Evolutionary conservation across 2,329 filamentous ascomycete genomes (phyloP), one percentile per base, ranked within the genome.

Genomic region (Claviceps sp.): DNA sequence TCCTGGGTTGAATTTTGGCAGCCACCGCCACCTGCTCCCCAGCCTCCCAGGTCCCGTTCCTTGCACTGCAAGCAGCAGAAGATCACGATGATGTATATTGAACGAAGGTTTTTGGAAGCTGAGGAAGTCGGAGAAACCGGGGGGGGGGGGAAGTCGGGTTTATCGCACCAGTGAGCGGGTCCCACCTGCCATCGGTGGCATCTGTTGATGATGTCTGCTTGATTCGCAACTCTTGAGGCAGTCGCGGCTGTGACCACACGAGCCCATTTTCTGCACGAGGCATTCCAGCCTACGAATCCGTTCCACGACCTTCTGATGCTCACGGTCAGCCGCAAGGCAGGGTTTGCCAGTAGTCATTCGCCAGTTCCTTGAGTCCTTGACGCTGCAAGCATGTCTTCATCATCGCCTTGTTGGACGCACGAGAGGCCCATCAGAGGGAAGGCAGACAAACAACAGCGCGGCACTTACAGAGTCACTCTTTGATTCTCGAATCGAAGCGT

Each of bases 211-310:
- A 6, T n/a, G 16, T 44, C 20, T 26, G 42, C 13, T 44, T 22
- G 22, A 44, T 17, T 44, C 42, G 20, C 42, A 44, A 44, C 14
- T 23, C 42, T 8, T 8, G 8, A 17, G 36, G 6, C 47, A 38
- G 23, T 42, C 22, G 9, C 29, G 11, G 38, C 38, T 22, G n/a
- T 39, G 20, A 23, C 6, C 37, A 17, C 29, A 34, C 20, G 23
- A 47, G 22, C 44, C 45, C 22, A 51, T 36, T 42, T 50, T 40
- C 22, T 52, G 38, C 22, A 55, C 47, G 23, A 55, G 49, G 20
- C 37, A 48, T 39, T 55, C 53, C 17, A 55, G 52, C 17, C 50
- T 26, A 7, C 43, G 49, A 29, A 55, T 52, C 9, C 53, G 49
- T 52, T 50, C 20, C 8, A 39, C 50, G 9, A 57, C 26, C 20